Evolutionary conservation across 768 basidiomycete genomes (phyloP).

Genomic region (Dictyophora rubrovolvata): DNA sequence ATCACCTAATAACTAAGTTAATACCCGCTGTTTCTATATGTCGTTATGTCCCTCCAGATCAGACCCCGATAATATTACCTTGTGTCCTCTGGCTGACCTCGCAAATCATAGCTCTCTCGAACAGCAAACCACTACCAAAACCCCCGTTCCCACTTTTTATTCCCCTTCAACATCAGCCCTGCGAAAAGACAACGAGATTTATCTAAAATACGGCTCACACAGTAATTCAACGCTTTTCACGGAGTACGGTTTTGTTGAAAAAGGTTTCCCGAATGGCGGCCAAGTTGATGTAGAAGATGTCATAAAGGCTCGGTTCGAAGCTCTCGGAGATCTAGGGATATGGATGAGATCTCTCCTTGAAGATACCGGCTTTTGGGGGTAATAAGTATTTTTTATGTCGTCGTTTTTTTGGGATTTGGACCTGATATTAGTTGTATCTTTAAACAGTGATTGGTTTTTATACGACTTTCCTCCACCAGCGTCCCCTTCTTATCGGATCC

Average conservation of each 20-base stretch:
- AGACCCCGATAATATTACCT: conserved; percentile 67
- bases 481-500: conserved; percentile 73
- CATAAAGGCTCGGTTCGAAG: conserved; percentile 40
- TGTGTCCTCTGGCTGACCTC: conserved; percentile 87
- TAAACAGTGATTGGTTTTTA: conserved; percentile 67
- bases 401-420: background rate
- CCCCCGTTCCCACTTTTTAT: conserved; percentile 33
- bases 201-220: conserved; percentile 73
- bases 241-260: conserved; percentile 81
- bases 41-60: conserved; percentile 38
- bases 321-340: conserved; percentile 28
- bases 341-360: conserved; percentile 46
- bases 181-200: conserved; percentile 51
- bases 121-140: conserved; percentile 29
- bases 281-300: conserved; percentile 15
- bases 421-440: background rate
- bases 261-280: background rate
- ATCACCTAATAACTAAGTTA: conserved; percentile 41
- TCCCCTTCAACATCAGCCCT: conserved; percentile 36
- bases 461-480: conserved; percentile 49
- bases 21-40: conserved; percentile 83
- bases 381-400: conserved; percentile 13
- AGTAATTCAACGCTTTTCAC: conserved; percentile 66
- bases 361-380: conserved; percentile 81
- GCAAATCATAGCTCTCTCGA: conserved; percentile 58